phyloP scores from a whole-genome alignment of 441 rosid species.

The Syzygium syzygioides region DNA sequence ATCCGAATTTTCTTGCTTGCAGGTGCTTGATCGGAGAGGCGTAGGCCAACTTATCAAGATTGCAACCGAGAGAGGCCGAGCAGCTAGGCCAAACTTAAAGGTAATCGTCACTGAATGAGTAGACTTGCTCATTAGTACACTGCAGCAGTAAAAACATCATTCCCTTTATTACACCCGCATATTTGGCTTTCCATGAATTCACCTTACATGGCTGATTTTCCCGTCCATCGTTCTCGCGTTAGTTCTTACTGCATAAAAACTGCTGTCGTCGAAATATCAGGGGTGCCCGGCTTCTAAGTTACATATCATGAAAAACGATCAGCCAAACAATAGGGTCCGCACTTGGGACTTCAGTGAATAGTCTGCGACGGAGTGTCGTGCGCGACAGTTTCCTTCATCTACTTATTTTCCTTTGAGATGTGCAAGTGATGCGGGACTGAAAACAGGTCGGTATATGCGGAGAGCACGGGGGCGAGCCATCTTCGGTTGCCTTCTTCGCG shows the following conservation, averaged over 20 bases:
- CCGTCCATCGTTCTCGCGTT: background rate
- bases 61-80: slow-evolving; percentile 80
- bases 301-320: background rate
- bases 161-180: too few species aligned
- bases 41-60: slow-evolving; percentile 87
- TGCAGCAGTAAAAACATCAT: background rate
- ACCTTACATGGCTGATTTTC: background rate
- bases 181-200: background rate
- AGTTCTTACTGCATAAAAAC: background rate
- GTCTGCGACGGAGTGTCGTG: accelerated
- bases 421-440: background rate
- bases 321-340: background rate
- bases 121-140: background rate
- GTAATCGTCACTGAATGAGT: slow-evolving; percentile 17
- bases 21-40: slow-evolving; percentile 95
- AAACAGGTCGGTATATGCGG: slow-evolving; percentile 89
- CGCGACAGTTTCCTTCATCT: background rate
- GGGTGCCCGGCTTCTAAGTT: background rate
- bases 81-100: slow-evolving; percentile 86
- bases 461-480: slow-evolving; percentile 97
- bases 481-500: slow-evolving; percentile 87
- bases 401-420: background rate
- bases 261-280: background rate
- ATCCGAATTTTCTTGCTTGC: background rate
- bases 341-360: background rate